These are phyloP conservation scores for Stagonosporopsis chrysanthemi DNA, from an alignment of 2,329 filamentous ascomycete genomes.

Conservation along the genomic window DNA sequence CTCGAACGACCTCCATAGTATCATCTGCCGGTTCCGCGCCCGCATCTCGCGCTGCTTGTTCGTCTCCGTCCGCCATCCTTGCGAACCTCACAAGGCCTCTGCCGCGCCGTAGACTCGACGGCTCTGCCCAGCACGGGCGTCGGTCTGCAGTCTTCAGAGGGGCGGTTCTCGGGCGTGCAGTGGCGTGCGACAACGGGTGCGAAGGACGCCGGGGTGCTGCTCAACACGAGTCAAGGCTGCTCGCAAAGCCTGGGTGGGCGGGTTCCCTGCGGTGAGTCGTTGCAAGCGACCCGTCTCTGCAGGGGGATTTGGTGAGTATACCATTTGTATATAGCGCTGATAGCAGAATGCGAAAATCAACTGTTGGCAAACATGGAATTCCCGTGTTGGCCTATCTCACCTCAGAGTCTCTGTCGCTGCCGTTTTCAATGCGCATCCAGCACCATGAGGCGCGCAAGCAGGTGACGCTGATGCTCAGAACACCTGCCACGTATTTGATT, in stretches of 20 bases:
- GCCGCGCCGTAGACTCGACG: background rate
- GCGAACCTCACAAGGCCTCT: slow-evolving; percentile 12
- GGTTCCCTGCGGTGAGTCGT: background rate
- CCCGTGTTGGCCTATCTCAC: slow-evolving; percentile 1
- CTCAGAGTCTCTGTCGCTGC: background rate
- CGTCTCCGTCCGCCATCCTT: slow-evolving; percentile 6
- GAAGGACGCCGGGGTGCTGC: background rate
- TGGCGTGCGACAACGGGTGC: background rate
- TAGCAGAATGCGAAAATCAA: background rate
- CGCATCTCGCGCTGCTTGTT: background rate
- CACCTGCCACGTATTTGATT: background rate
- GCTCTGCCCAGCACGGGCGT: slow-evolving; percentile 1
- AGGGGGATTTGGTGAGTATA: background rate
- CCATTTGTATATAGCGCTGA: background rate
- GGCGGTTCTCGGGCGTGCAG: slow-evolving; percentile 4
- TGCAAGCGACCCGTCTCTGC: background rate
- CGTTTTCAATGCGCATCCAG: background rate
- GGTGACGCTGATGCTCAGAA: background rate
- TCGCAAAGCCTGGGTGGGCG: slow-evolving; percentile 5
- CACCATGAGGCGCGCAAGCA: background rate
- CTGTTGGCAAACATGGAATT: slow-evolving; percentile 1
- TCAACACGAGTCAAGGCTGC: slow-evolving; percentile 1
- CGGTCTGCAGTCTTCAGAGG: background rate
- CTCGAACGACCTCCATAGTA: background rate
- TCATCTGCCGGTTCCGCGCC: background rate